phyloP scores from a whole-genome alignment of 2,329 filamentous ascomycete genomes.

The Trichoderma koningii region DNA sequence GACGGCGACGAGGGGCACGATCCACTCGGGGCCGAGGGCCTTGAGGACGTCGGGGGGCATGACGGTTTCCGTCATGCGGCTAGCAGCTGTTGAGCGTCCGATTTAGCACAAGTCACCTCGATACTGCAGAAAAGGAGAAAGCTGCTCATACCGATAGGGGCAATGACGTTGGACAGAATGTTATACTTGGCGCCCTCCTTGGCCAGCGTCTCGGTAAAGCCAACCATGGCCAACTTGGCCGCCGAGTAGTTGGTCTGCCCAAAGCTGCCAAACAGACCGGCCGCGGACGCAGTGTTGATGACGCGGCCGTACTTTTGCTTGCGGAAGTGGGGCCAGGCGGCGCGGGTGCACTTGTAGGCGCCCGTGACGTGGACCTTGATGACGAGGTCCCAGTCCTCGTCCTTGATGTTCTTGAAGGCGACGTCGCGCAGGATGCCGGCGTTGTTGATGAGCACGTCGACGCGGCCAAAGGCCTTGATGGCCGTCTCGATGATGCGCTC shows the following conservation, averaged over 20 bases:
- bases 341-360: constrained; percentile 91
- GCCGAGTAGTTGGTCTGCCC: constrained; percentile 97
- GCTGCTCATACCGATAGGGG: constrained; percentile 65
- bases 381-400: constrained; percentile 94
- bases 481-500: constrained; percentile 92
- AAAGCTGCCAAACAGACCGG: constrained; percentile 92
- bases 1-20: constrained; percentile 88
- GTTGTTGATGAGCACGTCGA: constrained; percentile 97
- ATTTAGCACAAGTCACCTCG: not conserved
- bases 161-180: constrained; percentile 92
- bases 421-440: constrained; percentile 93
- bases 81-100: constrained; percentile 63
- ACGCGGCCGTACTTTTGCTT: constrained; percentile 98
- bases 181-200: constrained; percentile 99
- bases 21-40: constrained; percentile 87
- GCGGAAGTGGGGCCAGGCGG: constrained; percentile 95
- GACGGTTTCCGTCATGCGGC: constrained; percentile 91
- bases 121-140: not conserved
- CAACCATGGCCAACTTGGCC: constrained; percentile 91
- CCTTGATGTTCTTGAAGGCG: constrained; percentile 98
- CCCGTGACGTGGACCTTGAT: constrained; percentile 90
- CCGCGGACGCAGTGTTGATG: constrained; percentile 96
- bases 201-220: constrained; percentile 95
- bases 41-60: constrained; percentile 93
- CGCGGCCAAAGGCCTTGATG: constrained; percentile 76